Evolutionary conservation across 2,329 filamentous ascomycete genomes (phyloP).

Genomic region (Pseudocercospora cruenta): DNA sequence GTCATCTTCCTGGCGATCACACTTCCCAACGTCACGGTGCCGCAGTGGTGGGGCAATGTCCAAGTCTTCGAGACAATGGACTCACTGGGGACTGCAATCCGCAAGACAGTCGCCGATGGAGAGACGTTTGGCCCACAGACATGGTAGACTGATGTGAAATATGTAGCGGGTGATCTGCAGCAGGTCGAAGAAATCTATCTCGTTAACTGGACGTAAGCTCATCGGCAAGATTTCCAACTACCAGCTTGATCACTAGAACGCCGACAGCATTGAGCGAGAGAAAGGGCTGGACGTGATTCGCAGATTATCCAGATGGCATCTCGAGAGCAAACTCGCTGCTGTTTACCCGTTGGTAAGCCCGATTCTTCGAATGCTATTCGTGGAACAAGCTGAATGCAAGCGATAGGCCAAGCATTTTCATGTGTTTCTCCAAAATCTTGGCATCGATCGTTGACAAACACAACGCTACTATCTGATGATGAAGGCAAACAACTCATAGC

Average conservation of each 20-base stretch:
- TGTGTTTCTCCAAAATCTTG: background rate
- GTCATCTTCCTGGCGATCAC: conserved; percentile 84
- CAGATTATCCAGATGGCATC: background rate
- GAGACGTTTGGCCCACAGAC: conserved; percentile 64
- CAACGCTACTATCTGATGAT: background rate
- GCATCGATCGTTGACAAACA: background rate
- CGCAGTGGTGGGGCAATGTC: conserved; percentile 88
- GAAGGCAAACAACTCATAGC: background rate
- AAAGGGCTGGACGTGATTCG: background rate
- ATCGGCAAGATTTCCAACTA: background rate
- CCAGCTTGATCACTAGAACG: background rate
- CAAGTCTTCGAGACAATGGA: conserved; percentile 48
- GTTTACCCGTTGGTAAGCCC: background rate
- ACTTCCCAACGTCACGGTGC: conserved; percentile 74
- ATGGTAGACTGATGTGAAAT: conserved; percentile 25
- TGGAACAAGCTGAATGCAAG: background rate
- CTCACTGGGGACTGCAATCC: conserved; percentile 29
- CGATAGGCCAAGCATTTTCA: background rate
- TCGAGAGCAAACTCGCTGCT: background rate
- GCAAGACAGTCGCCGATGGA: conserved; percentile 60
- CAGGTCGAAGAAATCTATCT: background rate
- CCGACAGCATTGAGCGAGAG: background rate
- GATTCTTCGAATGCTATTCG: background rate
- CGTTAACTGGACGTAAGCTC: background rate
- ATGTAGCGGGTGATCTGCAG: background rate